Conservation (phyloP, 2,329 filamentous ascomycete species). For the Aspergillus alliaceus region DNA sequence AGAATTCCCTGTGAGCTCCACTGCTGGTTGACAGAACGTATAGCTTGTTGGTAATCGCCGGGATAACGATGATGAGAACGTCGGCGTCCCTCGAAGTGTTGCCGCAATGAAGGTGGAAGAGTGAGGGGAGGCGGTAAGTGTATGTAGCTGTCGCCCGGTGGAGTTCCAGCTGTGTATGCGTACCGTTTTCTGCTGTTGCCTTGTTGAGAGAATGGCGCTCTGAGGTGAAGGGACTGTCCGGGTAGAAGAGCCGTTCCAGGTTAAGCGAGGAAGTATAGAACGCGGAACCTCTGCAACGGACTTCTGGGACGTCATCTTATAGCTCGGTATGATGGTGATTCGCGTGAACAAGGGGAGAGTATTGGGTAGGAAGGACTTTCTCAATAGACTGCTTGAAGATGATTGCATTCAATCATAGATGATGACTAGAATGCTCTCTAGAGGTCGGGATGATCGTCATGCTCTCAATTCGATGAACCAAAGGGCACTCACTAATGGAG, state of each 20-base stretch:
- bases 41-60: conserved; percentile 16
- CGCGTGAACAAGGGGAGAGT: background rate
- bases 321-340: background rate
- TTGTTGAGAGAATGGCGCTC: conserved; percentile 24
- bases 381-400: background rate
- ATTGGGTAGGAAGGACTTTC: background rate
- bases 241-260: conserved; percentile 40
- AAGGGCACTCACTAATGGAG: too few relatives aligned
- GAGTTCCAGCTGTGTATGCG: conserved; percentile 23
- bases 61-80: conserved; percentile 19
- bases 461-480: background rate
- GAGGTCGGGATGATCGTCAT: background rate
- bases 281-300: conserved; percentile 45
- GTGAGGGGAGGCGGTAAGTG: conserved; percentile 9
- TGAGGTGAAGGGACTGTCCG: conserved; percentile 31
- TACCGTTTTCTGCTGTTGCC: conserved; percentile 23
- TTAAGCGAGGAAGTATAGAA: conserved; percentile 43
- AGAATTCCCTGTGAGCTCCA: conserved; percentile 28
- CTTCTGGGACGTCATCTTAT: conserved; percentile 42
- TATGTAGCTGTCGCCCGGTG: conserved; percentile 22
- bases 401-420: background rate
- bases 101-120: conserved; percentile 15
- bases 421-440: background rate
- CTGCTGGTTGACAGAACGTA: conserved; percentile 11
- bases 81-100: conserved; percentile 12